Evolutionary conservation across 2,329 filamentous ascomycete species (phyloP), one percentile per base, ranked within the genome.

Genomic region (Talaromyces rugulosus): DNA sequence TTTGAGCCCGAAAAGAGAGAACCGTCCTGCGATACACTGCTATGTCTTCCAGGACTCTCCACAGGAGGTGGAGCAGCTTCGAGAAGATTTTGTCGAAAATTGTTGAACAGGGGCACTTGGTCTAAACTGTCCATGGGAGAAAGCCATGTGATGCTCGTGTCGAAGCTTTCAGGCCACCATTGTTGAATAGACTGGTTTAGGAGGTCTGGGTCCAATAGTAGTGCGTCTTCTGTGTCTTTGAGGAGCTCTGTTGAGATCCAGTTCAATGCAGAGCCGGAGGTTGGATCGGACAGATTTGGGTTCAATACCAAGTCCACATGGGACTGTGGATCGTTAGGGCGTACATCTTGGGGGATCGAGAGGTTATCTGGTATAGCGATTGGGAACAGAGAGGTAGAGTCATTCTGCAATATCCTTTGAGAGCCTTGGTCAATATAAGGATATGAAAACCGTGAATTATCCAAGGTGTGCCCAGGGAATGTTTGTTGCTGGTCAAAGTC

Each of bases 161-260:
- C 60, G 34, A 67, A 67, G 7, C 53, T 62, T 33, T 69, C 66
- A 31, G 66, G 55, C 30, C 61, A 58, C 7, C 62, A 56, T 52
- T 66, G 44, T 52, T 70, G 68, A 23, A 63, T 60, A 31, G 65
- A 63, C 23, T 68, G 67, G 6, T 68, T 65, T 53, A 66, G 44
- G 9, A 62, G 27, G 31, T 59, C 56, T 12, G 65, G 33, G 5
- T 60, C 53, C 31, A 66, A 64, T 14, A 63, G 33, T 6, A 65
- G 62, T 28, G 67, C 61, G 56, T 58, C 61, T 3, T 65, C 23
- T 18, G 66, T 42, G 36, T 65, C 65, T n/a, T 67, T 62, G 9
- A 71, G 67, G 18, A 73, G 60, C 50, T 74, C 70, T 5, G 71
- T 69, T 7, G 74, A 71, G 5, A 77, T 67, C 75, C 75, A 78